Evolutionary conservation across 257 asterid species (phyloP), one percentile per base, ranked within the genome.

Genomic region (Sherardia arvensis): DNA sequence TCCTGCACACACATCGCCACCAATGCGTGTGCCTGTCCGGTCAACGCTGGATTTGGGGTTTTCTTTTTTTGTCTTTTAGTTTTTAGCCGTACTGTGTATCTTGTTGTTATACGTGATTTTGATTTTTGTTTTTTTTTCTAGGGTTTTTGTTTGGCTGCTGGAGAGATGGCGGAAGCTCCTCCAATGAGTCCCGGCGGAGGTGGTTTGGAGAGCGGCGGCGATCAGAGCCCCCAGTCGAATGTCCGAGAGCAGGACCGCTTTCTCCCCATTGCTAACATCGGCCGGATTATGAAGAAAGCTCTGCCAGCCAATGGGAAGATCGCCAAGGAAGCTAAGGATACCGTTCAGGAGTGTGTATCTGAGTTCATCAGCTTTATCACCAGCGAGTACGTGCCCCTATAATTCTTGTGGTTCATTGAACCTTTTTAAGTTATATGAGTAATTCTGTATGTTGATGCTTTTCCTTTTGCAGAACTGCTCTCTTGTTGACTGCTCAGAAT

Each of bases 281-380:
- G 90, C 3, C 84, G 94, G 11, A 86, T 86, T 69, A 86, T 86
- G 94, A 86, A 86, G 77, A 86, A 83, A 59, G 94, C 86, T 18
- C 70, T 86, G 75, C 94, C 94, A 38, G 66, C 88, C 9, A 86
- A 86, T 36, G 94, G 88, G 11, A 86, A 83, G 77, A 86, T 86
- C 62, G 86, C 86, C 9, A 83, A 81, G 80, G 94, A 85, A n/a
- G 82, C 94, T 3, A 85, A 85, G 76, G 94, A 85, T 60, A 79
- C 87, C 36, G 94, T 83, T 60, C 90, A 83, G 74, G 94, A 86
- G 73, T 86, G 94, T 61, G 94, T 80, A 14, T 83, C 94, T 6
- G 94, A 86, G 73, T 86, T 86, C 76, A 83, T 86, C 72, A 78
- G 90, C 71, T 86, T 86, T 74, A 48, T 86, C 74, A 86, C 94